Base-by-base conservation (phyloP, 805 yeast species). In the Candida succiphila region DNA sequence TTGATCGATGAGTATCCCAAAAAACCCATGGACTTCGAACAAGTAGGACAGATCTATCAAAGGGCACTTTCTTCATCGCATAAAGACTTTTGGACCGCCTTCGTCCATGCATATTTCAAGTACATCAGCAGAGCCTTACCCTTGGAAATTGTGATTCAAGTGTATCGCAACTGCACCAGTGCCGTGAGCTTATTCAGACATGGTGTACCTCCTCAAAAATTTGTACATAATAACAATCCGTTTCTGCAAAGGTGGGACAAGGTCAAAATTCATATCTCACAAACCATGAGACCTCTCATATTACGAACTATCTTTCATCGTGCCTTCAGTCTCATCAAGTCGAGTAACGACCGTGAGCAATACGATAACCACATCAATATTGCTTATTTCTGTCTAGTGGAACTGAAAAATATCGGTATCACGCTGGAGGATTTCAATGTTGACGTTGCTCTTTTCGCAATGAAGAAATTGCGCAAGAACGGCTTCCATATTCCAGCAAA, bases 41-140 rank as follows among this genome's bases (percentile, higher is more conserved):
- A 39, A 25, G 38, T 48, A 17, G 45, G 46, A 4, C 29, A 29
- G 26, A 49, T 59, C 18, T 56, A 36, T 32, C 17, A 39, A n/a
- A 13, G 24, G 29, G 49, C 46, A 7, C 36, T 46, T 5, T 15
- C 27, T 4, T 9, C 6, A 4, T 32, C 19, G 5, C 54, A 56
- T 30, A 33, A 33, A 14, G 28, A 45, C 17, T 54, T 51, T 30
- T 59, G 60, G 60, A 47, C 44, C 22, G 42, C 46, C 30, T 59
- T 57, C 49, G 34, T 36, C n/a, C 29, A 46, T 23, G 27, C 45
- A 1, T 59, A 58, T 31, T 47, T 58, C 43, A 58, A 55, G 25
- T 56, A 56, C 30, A 30, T 56, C 27, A 39, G 37, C 17, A 36
- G 52, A 26, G 46, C 45, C 14, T 48, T 39, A 29, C 51, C 58